phyloP scores from a whole-genome alignment of 2,329 filamentous ascomycete species.

The Fusarium sp. region DNA sequence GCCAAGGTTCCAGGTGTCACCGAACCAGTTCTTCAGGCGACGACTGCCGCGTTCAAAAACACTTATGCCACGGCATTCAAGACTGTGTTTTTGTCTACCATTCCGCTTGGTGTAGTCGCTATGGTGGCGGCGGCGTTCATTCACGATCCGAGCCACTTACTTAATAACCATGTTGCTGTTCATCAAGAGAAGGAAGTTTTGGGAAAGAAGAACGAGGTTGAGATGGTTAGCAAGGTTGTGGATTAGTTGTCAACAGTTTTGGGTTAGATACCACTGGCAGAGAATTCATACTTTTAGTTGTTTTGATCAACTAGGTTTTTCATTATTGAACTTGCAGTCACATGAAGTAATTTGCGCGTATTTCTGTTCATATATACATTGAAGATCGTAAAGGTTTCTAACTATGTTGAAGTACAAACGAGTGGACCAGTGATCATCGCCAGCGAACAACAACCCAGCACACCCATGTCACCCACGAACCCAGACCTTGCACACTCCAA shows the following conservation, averaged over 20 bases:
- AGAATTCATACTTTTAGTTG: background rate
- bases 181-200: conserved; percentile 19
- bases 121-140: conserved; percentile 11
- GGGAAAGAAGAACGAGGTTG: conserved; percentile 8
- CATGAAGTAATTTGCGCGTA: rapidly evolving
- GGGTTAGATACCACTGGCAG: too few species aligned
- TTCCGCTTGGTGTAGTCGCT: background rate
- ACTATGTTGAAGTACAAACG: background rate
- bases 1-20: conserved; percentile 19
- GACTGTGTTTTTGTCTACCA: conserved; percentile 17
- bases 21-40: conserved; percentile 6
- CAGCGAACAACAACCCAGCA: background rate
- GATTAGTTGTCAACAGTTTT: background rate
- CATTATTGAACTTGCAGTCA: background rate
- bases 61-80: conserved; percentile 9
- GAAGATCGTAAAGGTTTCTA: background rate
- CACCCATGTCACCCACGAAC: too few species aligned
- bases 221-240: conserved; percentile 4
- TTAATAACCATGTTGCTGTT: conserved; percentile 21
- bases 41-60: conserved; percentile 8
- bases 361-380: background rate
- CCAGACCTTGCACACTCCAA: background rate
- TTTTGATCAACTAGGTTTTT: background rate
- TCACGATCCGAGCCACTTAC: conserved; percentile 12
- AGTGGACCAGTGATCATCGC: background rate